These are phyloP conservation scores for Rhipidocladum racemiflorum DNA, from an alignment of 176 grass and related monocot species.

Conservation along the genomic window DNA sequence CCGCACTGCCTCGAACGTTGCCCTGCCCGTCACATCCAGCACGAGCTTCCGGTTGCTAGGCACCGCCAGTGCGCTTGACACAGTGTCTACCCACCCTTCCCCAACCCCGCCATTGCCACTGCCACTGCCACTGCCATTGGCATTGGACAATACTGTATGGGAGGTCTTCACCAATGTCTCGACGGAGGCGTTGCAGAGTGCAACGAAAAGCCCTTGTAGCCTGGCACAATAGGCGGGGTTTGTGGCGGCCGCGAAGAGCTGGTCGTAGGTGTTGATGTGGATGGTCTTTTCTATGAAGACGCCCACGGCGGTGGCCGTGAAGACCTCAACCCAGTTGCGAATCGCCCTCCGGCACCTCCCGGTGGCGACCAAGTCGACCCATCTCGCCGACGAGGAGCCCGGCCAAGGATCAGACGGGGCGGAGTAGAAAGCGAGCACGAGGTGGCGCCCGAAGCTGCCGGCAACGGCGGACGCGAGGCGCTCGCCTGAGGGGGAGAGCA, in stretches of 20 bases:
- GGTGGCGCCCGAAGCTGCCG: slow-evolving; percentile 58
- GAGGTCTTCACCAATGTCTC: slow-evolving; percentile 76
- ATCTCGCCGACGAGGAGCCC: slow-evolving; percentile 15
- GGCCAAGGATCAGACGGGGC: slow-evolving; percentile 19
- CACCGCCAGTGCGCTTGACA: slow-evolving; percentile 49
- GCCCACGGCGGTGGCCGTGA: slow-evolving; percentile 69
- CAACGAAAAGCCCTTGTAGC: slow-evolving; percentile 56
- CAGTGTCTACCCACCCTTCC: slow-evolving; percentile 42
- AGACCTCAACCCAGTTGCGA: slow-evolving; percentile 48
- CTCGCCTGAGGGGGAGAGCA: slow-evolving; percentile 51
- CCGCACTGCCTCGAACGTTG: slow-evolving; percentile 72
- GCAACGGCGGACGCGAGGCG: slow-evolving; percentile 58
- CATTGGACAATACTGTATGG: slow-evolving; percentile 40
- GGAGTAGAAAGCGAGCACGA: slow-evolving; percentile 60
- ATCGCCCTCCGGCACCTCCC: slow-evolving; percentile 45
- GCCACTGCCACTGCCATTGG: not conserved
- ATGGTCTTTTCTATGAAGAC: slow-evolving; percentile 91
- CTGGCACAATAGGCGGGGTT: slow-evolving; percentile 65
- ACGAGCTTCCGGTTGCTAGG: slow-evolving; percentile 60
- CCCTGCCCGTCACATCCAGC: slow-evolving; percentile 66
- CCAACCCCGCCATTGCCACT: not conserved
- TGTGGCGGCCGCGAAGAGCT: slow-evolving; percentile 78
- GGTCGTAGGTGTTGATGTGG: slow-evolving; percentile 91
- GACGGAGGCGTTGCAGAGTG: slow-evolving; percentile 61
- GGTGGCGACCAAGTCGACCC: slow-evolving; percentile 51